phyloP scores from a whole-genome alignment of 208 protist genomes.

The Porcisia hertigi region DNA sequence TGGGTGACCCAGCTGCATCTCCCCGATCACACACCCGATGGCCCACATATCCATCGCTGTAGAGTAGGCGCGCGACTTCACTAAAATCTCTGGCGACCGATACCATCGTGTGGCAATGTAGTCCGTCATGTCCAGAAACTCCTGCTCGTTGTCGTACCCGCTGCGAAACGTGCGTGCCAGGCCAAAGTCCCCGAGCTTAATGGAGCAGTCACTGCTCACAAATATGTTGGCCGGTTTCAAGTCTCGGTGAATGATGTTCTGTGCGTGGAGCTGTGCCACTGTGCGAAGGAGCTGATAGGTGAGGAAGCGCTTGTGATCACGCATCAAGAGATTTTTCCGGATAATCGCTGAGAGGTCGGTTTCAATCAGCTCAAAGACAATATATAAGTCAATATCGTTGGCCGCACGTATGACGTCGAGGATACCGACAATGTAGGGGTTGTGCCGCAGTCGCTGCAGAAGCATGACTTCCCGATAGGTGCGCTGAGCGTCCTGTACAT shows the following conservation, averaged over 20 bases:
- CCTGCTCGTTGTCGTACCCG: slow-evolving; percentile 36
- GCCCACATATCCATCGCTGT: slow-evolving; percentile 99
- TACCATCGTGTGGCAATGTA: slow-evolving; percentile 98
- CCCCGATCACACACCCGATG: slow-evolving; percentile 97
- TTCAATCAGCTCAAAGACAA: slow-evolving; percentile 97
- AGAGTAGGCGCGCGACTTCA: slow-evolving; percentile 94
- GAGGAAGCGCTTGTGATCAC: slow-evolving; percentile 94
- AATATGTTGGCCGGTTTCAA: slow-evolving; percentile 94
- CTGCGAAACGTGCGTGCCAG: slow-evolving; percentile 91
- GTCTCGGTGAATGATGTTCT: slow-evolving; percentile 92
- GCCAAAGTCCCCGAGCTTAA: slow-evolving; percentile 98
- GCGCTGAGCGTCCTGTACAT: slow-evolving; percentile 90
- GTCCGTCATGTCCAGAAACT: slow-evolving; percentile 88
- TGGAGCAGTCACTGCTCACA: slow-evolving; percentile 92
- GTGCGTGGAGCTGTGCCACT: slow-evolving; percentile 94
- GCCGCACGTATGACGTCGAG: slow-evolving; percentile 95
- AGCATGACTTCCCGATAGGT: slow-evolving; percentile 98
- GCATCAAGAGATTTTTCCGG: slow-evolving; percentile 94
- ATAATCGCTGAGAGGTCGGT: slow-evolving; percentile 94
- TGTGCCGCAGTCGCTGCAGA: slow-evolving; percentile 72
- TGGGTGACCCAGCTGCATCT: slow-evolving; percentile 93
- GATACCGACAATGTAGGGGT: slow-evolving; percentile 92
- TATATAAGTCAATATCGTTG: slow-evolving; percentile 97
- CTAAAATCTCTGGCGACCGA: slow-evolving; percentile 97
- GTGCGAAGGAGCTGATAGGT: slow-evolving; percentile 95